Evolutionary conservation across 192 early-diverging fungal genomes (phyloP).

Genomic region (Entrophospora sp.): DNA sequence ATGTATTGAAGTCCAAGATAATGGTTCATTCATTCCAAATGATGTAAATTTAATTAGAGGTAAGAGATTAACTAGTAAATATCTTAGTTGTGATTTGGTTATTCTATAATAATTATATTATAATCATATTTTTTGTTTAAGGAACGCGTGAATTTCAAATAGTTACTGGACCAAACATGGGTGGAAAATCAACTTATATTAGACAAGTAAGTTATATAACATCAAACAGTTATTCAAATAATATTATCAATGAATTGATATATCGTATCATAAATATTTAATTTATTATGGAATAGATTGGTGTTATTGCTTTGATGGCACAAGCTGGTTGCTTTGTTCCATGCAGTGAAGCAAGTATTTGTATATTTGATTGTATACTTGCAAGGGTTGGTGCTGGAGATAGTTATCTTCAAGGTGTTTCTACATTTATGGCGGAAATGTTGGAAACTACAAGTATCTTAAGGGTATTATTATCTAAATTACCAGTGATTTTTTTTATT

Average conservation of each 20-base stretch:
- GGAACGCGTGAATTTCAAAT: slow-evolving; percentile 69
- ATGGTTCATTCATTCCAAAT: slow-evolving; percentile 90
- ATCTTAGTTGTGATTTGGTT: neutral
- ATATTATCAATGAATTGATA: neutral
- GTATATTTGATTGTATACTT: slow-evolving; percentile 80
- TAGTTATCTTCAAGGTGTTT: slow-evolving; percentile 84
- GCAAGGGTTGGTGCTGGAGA: slow-evolving; percentile 94
- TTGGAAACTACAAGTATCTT: slow-evolving; percentile 87
- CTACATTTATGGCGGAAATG: slow-evolving; percentile 96
- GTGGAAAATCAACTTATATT: slow-evolving; percentile 96
- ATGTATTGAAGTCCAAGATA: slow-evolving; percentile 87
- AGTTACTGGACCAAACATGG: slow-evolving; percentile 98
- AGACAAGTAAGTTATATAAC: slow-evolving; percentile 62
- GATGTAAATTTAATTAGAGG: slow-evolving; percentile 69
- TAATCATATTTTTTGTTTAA: slow-evolving; percentile 15
- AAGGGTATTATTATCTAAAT: slow-evolving; percentile 39
- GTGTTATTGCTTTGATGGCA: slow-evolving; percentile 87
- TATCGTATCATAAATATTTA: too few species aligned
- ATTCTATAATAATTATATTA: neutral
- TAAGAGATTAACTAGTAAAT: too few species aligned
- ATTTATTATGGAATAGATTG: too few species aligned
- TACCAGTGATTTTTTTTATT: neutral
- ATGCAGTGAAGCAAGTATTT: slow-evolving; percentile 62
- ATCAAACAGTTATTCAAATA: too few species aligned
- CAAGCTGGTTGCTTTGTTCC: slow-evolving; percentile 94